Conservation (phyloP, 129 eudicot genomes). For the Silybum marianum region DNA sequence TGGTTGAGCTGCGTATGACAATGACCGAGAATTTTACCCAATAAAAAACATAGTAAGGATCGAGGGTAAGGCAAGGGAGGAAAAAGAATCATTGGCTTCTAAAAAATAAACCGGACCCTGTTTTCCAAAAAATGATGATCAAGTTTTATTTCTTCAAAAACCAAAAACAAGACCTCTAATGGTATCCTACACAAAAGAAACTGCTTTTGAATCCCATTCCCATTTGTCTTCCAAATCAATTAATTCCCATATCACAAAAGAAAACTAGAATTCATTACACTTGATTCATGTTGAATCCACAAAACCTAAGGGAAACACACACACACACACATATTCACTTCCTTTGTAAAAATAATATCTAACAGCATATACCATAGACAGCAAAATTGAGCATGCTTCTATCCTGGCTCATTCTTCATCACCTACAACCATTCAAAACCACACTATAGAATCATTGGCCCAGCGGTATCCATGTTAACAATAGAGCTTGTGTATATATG, state of each 20-base stretch:
- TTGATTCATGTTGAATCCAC: background rate
- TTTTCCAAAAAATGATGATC: too few species aligned
- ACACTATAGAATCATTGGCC: background rate
- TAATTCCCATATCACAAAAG: background rate
- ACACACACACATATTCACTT: background rate
- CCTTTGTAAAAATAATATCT: slow-evolving; percentile 15
- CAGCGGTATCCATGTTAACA: background rate
- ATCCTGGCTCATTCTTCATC: background rate
- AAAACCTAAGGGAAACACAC: background rate
- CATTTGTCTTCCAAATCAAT: background rate
- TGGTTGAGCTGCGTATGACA: too few species aligned
- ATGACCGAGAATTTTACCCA: too few species aligned
- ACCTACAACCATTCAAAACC: slow-evolving; percentile 12
- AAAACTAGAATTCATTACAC: slow-evolving; percentile 6
- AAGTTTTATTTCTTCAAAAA: background rate
- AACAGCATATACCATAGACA: slow-evolving; percentile 14
- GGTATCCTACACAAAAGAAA: background rate
- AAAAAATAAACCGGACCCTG: too few species aligned
- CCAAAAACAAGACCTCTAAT: background rate
- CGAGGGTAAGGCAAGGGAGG: too few species aligned
- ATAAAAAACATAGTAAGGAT: too few species aligned
- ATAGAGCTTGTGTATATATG: background rate
- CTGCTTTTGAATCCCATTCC: background rate
- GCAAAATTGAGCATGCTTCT: slow-evolving; percentile 21
- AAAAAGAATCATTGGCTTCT: too few species aligned